phyloP scores from a whole-genome alignment of 2,329 filamentous ascomycete genomes.

The Penicillium freii region DNA sequence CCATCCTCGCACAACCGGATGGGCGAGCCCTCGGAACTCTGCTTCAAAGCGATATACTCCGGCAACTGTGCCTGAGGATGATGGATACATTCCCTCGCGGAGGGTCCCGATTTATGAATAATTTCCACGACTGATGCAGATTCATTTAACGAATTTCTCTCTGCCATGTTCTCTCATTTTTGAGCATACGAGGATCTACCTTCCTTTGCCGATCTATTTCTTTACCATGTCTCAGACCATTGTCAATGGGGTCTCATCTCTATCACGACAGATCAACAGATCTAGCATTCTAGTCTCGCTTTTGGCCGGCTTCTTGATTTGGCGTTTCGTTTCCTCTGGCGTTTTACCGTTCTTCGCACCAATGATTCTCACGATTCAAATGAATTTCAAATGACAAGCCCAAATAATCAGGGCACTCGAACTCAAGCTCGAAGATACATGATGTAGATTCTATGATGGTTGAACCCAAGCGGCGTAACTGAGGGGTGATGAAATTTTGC shows the following conservation, averaged over 20 bases:
- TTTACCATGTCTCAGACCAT: neutral
- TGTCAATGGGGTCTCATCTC: neutral
- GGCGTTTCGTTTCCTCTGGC: neutral
- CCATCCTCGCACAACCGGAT: constrained; percentile 12
- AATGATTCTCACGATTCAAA: neutral
- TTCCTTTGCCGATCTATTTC: neutral
- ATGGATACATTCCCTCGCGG: constrained; percentile 13
- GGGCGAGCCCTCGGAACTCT: constrained; percentile 21
- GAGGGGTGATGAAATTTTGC: neutral
- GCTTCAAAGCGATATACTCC: constrained; percentile 23
- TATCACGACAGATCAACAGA: neutral
- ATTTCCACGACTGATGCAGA: neutral
- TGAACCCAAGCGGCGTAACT: neutral
- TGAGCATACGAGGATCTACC: neutral
- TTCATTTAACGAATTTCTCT: neutral
- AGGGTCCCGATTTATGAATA: constrained; percentile 21
- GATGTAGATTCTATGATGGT: neutral
- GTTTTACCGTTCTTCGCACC: neutral
- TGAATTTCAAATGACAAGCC: neutral
- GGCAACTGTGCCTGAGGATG: constrained; percentile 16
- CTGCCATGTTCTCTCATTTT: neutral
- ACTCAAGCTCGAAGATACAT: neutral
- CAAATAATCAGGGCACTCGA: neutral
- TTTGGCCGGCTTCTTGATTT: neutral
- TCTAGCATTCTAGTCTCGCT: neutral